Evolutionary conservation across 495 filamentous ascomycete genomes (phyloP), one percentile per base, ranked within the genome.

Genomic region (Penicillium canescens): DNA sequence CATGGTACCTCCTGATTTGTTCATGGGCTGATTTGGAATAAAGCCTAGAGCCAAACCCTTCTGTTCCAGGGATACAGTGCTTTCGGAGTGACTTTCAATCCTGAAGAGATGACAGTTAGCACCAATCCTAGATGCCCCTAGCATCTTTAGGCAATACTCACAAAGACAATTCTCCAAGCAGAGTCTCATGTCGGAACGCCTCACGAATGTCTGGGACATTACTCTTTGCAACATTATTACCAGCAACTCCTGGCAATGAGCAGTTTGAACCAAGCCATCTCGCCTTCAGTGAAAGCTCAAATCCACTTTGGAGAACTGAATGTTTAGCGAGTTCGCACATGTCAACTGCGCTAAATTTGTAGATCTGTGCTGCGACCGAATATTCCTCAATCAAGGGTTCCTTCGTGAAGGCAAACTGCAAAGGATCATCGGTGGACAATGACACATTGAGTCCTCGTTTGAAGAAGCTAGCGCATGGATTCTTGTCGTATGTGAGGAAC

Each of bases 321-420:
- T 97, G 92, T 71, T 93, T 95, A 4, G 94, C 94, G 33, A 98
- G 76, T 73, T 98, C 94, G 65, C 95, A 98, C 94, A 98, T 98
- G 68, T 98, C 94, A 6, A 97, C 93, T 14, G 92, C 90, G 68
- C 86, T 95, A 21, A 98, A 83, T 72, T 97, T 97, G 74, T 97
- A 98, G 42, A 98, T 98, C 71, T 98, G 94, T 10, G 94, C 94
- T 18, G 94, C 94, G 16, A 98, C 94, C 2, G 92, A 90, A 59
- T 98, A 98, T 66, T 98, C 94, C 69, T 98, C 94, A 60, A 98
- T 98, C 41, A 98, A 73, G 21, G 94, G 94, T 66, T 98, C 94
- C 68, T 97, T 98, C 24, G 94, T 98, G 69, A 96, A 98, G 7
- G 94, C 94, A 67, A 98, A 98, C 68, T 98, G 94, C 8, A 98